These are phyloP conservation scores for Pseudoturritis turrita DNA, from an alignment of 345 rosid species.

Conservation along the genomic window DNA sequence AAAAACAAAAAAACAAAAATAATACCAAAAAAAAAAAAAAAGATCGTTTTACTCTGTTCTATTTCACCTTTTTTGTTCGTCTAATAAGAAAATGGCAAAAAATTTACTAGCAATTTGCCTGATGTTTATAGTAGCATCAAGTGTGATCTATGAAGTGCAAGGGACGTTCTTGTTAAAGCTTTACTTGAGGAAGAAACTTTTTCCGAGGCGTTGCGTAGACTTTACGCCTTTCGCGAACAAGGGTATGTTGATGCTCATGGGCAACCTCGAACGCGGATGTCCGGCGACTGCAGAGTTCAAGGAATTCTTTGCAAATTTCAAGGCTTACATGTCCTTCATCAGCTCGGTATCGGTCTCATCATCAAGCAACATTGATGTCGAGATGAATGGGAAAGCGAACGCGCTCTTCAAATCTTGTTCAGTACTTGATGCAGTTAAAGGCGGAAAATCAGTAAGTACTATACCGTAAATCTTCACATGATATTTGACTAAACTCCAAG, in stretches of 20 bases:
- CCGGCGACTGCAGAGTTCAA: constrained; percentile 13
- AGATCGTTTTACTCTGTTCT: neutral
- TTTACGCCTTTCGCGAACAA: constrained; percentile 21
- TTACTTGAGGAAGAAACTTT: neutral
- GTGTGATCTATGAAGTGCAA: constrained; percentile 24
- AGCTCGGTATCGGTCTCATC: neutral
- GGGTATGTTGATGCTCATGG: neutral
- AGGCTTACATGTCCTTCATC: neutral
- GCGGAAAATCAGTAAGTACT: neutral
- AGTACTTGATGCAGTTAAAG: no score
- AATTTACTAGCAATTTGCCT: constrained; percentile 16
- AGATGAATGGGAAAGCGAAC: neutral
- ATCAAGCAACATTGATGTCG: neutral
- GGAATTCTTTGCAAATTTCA: neutral
- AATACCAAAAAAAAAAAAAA: neutral
- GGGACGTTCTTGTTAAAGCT: constrained; percentile 19
- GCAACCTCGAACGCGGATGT: neutral
- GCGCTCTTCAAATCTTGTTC: neutral
- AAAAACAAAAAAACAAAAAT: neutral
- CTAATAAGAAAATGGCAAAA: constrained; percentile 10
- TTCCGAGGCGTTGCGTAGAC: neutral
- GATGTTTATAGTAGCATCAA: constrained; percentile 21
- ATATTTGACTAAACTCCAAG: neutral
- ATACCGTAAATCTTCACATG: neutral
- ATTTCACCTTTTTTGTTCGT: neutral